Percentiles rank a stretch among this genome's conserved stretches.
These are phyloP conservation scores for Pelargonium fulgidum DNA, from an alignment of 441 rosid genomes.

Conservation along the genomic window DNA sequence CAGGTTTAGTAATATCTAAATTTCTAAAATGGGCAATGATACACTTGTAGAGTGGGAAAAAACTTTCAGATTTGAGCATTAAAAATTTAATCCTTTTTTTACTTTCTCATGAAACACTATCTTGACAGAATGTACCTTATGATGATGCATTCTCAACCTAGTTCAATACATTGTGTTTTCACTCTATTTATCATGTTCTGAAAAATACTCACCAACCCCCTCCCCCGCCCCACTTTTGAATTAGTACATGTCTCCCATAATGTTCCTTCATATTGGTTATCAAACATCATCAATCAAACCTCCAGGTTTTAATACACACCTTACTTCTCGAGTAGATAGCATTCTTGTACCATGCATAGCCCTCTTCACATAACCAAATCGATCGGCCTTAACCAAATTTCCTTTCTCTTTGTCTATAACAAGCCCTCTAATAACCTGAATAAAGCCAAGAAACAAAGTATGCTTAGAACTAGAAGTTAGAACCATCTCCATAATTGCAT, in stretches of 20 bases:
- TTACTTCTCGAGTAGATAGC: constrained; percentile 81
- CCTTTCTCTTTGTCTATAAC: constrained; percentile 96
- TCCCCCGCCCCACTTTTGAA: too few relatives aligned
- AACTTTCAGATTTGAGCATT: too few relatives aligned
- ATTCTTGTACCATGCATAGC: constrained; percentile 93
- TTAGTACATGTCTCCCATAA: constrained; percentile 1
- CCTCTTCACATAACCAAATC: constrained; percentile 90
- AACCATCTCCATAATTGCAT: constrained; percentile 13
- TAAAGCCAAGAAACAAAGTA: constrained; percentile 7
- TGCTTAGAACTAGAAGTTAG: constrained; percentile 5
- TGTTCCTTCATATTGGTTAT: constrained; percentile 4
- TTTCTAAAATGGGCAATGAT: too few relatives aligned
- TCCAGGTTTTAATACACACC: constrained; percentile 31
- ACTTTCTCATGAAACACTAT: too few relatives aligned
- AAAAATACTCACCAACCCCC: too few relatives aligned
- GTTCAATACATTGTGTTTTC: too few relatives aligned
- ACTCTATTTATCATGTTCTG: too few relatives aligned
- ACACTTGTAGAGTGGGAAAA: too few relatives aligned
- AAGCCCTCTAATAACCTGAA: constrained; percentile 85
- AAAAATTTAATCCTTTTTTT: too few relatives aligned
- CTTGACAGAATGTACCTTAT: too few relatives aligned
- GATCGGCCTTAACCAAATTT: constrained; percentile 90
- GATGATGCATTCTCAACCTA: too few relatives aligned
- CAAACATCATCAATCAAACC: constrained; percentile 9
- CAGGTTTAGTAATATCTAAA: too few relatives aligned